These are phyloP conservation scores for Amanita subjunquillea DNA, from an alignment of 768 basidiomycete genomes.

Conservation along the genomic window DNA sequence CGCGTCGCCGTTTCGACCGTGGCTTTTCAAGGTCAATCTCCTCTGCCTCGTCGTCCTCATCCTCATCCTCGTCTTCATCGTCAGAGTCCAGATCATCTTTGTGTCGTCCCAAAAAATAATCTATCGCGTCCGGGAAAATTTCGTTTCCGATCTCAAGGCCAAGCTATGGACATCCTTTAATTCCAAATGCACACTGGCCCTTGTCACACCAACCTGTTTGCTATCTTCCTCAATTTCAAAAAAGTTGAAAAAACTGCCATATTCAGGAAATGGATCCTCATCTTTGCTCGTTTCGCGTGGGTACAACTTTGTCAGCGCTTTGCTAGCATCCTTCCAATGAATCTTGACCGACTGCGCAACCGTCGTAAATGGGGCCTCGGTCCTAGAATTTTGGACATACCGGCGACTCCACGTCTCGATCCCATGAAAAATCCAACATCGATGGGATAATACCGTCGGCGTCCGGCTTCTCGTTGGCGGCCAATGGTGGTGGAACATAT, in stretches of 20 bases:
- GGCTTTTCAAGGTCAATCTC: slow-evolving; percentile 89
- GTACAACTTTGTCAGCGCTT: slow-evolving; percentile 71
- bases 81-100: slow-evolving; percentile 55
- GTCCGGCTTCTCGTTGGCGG: slow-evolving; percentile 48
- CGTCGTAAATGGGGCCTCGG: slow-evolving; percentile 3
- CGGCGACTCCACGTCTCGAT: slow-evolving; percentile 56
- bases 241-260: slow-evolving; percentile 84
- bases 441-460: slow-evolving; percentile 67
- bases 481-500: slow-evolving; percentile 44
- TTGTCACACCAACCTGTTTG: slow-evolving; percentile 38
- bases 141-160: slow-evolving; percentile 67
- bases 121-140: slow-evolving; percentile 71
- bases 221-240: slow-evolving; percentile 61
- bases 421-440: slow-evolving; percentile 78
- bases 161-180: slow-evolving; percentile 32
- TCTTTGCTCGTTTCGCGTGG: slow-evolving; percentile 58
- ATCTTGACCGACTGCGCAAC: slow-evolving; percentile 49
- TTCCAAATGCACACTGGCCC: not conserved
- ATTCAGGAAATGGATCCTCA: slow-evolving; percentile 50
- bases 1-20: slow-evolving; percentile 61
- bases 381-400: slow-evolving; percentile 27
- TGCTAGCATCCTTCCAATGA: slow-evolving; percentile 71
- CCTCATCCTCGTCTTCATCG: slow-evolving; percentile 47
- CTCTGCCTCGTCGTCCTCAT: slow-evolving; percentile 69
- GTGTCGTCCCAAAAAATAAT: slow-evolving; percentile 66